Evolutionary conservation across 169 alveolate genomes (phyloP).

Genomic region (Ichthyophthirius multifiliis): DNA sequence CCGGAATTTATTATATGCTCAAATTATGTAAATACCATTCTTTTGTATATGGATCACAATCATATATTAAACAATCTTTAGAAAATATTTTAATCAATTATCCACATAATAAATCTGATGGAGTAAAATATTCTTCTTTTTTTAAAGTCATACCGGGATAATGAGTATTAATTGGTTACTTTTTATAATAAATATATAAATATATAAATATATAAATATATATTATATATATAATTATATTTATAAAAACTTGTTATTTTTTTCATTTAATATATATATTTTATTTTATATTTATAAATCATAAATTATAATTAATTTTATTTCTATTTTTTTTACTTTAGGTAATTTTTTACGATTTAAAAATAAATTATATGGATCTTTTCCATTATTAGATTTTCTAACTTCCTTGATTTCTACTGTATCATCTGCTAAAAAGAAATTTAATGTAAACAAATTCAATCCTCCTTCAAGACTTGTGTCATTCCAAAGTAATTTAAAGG

Average conservation of each 20-base stretch:
- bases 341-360: slow-evolving; percentile 77
- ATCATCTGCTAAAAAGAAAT: slow-evolving; percentile 74
- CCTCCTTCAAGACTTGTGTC: slow-evolving; percentile 77
- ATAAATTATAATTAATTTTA: neutral
- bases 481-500: slow-evolving; percentile 69
- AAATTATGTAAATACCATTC: slow-evolving; percentile 50
- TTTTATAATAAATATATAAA: too few species aligned
- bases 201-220: neutral
- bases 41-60: slow-evolving; percentile 82
- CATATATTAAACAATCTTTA: slow-evolving; percentile 57
- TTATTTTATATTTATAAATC: too few species aligned
- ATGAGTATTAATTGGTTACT: too few species aligned
- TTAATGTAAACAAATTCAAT: slow-evolving; percentile 63
- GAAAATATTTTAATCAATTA: slow-evolving; percentile 63
- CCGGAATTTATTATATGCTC: too few species aligned
- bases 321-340: too few species aligned
- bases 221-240: too few species aligned
- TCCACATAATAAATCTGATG: slow-evolving; percentile 72
- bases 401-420: slow-evolving; percentile 79
- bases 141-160: slow-evolving; percentile 79
- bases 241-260: too few species aligned
- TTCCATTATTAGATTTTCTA: slow-evolving; percentile 64
- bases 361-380: slow-evolving; percentile 75
- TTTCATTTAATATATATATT: too few species aligned
- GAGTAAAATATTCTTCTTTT: slow-evolving; percentile 73